Base-by-base conservation (phyloP, 441 rosid genomes). In the Rhodomyrtus psidioides region DNA sequence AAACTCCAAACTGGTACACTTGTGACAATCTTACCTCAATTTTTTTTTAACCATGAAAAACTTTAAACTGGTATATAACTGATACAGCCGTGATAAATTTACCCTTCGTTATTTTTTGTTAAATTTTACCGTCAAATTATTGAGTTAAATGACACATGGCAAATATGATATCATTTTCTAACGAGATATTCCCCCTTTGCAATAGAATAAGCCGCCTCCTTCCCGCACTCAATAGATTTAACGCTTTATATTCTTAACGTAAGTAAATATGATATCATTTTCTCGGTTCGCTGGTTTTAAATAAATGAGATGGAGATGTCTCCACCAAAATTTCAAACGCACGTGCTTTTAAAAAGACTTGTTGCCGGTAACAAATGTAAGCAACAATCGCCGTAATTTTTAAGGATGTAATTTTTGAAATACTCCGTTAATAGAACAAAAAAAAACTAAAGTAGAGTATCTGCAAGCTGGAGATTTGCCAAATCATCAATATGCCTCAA, bases 381-480 rank as follows among this genome's bases (percentile, higher is more conserved):
- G 2, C 2, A 4, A 34, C 3, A 3, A 4, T 12, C 1, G 0
- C 3, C 26, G 1, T 7, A 10, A 55, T 55, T 30, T 30, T 1
- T 8, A 30, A 17, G 0, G 14, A 62, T 30, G 8, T 17, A 62
- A 62, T 62, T 9, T 62, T 62, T 1, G 0, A 17, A 30, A 0
- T 30, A 9, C 4, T 30, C 17, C 0, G 0, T 30, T 17, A 8
- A 8, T 0, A 4, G 1, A 9, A 9, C 7, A 0, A 4, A 1
- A 4, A 34, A 0, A 9, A 4, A 49, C 13, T 10, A 12, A 5
- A 62, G 6, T 0, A 7, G n/a, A 7, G 15, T 39, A 70, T 39
- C 1, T 70, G 21, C 1, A 2, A 70, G 1, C 0, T 39, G 1
- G n/a, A 70, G 1, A 39, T 39, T 70, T 70, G 5, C 4, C n/a